Evolutionary conservation across 164 flowering plant genomes (phyloP).

Genomic region (Aristolochia contorta): DNA sequence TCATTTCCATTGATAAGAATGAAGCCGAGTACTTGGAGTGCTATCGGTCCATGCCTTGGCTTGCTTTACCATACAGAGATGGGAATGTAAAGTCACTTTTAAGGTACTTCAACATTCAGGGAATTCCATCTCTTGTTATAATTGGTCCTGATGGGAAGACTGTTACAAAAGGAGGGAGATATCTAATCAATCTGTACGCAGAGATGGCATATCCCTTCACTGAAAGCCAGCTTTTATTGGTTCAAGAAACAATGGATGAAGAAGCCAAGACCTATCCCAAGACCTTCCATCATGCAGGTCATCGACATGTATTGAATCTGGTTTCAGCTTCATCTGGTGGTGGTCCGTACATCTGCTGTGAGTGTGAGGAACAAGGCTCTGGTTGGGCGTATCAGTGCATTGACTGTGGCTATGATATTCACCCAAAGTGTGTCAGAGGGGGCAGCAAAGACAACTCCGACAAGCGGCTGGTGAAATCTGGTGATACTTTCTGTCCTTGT

Average conservation of each 20-base stretch:
- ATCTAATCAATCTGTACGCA: conserved; percentile 48
- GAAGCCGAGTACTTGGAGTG: conserved; percentile 31
- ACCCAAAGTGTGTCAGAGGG: conserved; percentile 43
- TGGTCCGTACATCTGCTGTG: conserved; percentile 76
- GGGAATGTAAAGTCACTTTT: conserved; percentile 26
- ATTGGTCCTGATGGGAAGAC: conserved; percentile 79
- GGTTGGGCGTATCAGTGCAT: conserved; percentile 85
- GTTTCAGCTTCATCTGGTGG: conserved; percentile 68
- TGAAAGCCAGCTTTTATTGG: conserved; percentile 25
- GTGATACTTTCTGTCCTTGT: conserved; percentile 12
- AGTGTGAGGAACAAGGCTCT: conserved; percentile 72
- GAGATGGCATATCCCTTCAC: conserved; percentile 78
- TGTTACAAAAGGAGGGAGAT: conserved; percentile 54
- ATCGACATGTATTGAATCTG: conserved; percentile 48
- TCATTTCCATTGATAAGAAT: conserved; percentile 46
- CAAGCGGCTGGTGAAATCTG: conserved; percentile 6
- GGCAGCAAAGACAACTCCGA: conserved; percentile 4
- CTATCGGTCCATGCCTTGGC: conserved; percentile 64
- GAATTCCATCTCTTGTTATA: conserved; percentile 56
- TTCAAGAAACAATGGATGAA: conserved; percentile 56
- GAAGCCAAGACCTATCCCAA: conserved; percentile 53
- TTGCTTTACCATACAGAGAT: conserved; percentile 58
- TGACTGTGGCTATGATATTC: conserved; percentile 83
- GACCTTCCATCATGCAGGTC: conserved; percentile 40
- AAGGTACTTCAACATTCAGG: conserved; percentile 49